Evolutionary conservation across 2,329 filamentous ascomycete species (phyloP), one percentile per base, ranked within the genome.

Genomic region (Leptographium lundbergii): DNA sequence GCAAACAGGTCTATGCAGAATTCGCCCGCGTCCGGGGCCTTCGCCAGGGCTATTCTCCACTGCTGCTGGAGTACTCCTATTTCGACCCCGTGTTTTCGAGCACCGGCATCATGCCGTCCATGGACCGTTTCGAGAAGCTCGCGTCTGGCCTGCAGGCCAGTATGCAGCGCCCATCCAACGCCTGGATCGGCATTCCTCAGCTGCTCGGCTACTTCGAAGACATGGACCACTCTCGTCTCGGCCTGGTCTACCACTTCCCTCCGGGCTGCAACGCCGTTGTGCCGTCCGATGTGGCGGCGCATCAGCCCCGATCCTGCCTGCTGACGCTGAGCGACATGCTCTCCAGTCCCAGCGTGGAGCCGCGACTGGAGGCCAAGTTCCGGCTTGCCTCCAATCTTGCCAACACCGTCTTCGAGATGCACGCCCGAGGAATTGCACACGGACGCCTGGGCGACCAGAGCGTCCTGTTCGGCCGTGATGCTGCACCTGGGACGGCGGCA

Each of bases 151-250:
- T 86, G 14, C 82, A 79, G 66, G 74, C 76, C 25, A 77, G 80
- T 4, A 47, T 24, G 25, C 47, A 27, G 51, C 73, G 76, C 24
- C 74, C 76, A 1, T 77, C 73, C 6, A 77, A 73, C 27, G 78
- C 84, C 2, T 87, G 79, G 76, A 84, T 79, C 67, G 76, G 88
- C 63, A 66, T 85, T 11, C 81, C 84, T 19, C 77, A 79, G 25
- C 72, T 87, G 52, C 71, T 86, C 14, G 84, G 81, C 2, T 91
- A 89, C 66, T 90, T 89, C 65, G 87, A 91, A 67, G 88, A 91
- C 65, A 77, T 86, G 57, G 79, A 82, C 22, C 76, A 81, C 57
- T 84, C 88, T 0, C 79, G 88, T 11, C 81, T 90, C 58, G 88
- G 88, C 6, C 75, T 92, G 13, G 79, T 92, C 13, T 92, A 89